Conservation (phyloP, 345 rosid genomes). For the Eucalyptus cloeziana region DNA sequence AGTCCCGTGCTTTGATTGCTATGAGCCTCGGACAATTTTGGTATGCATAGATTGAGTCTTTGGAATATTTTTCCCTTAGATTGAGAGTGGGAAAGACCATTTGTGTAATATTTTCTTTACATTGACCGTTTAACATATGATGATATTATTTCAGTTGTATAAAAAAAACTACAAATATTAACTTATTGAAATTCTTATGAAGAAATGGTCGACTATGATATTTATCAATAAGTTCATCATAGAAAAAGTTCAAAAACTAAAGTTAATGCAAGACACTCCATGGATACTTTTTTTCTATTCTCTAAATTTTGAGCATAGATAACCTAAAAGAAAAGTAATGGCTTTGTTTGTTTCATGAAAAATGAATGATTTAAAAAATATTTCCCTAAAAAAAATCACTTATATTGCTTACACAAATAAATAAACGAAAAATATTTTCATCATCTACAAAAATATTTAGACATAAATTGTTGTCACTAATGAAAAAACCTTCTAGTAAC, state of each 20-base stretch:
- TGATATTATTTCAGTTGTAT: background rate
- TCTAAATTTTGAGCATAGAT: background rate
- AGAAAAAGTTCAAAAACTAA: background rate
- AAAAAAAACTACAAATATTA: background rate
- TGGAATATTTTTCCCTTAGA: background rate
- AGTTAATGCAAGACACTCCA: background rate
- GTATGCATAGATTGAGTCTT: background rate
- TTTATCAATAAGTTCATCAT: background rate
- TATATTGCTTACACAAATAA: fast-evolving
- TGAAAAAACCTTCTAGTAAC: too few species aligned
- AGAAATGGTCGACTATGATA: background rate
- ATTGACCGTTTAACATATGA: background rate
- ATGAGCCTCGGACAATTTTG: background rate
- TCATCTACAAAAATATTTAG: too few species aligned
- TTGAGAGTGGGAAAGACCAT: background rate
- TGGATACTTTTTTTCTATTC: background rate
- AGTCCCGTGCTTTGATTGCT: background rate
- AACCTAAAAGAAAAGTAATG: too few species aligned
- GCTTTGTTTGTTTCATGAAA: background rate
- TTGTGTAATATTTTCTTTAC: background rate
- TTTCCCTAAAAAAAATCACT: fast-evolving
- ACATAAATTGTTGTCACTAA: too few species aligned
- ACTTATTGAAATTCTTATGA: background rate
- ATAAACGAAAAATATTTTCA: too few species aligned
- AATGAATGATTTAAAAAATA: background rate